Base-by-base conservation (phyloP, 192 early-diverging fungal species). In the Coemansia sp. region DNA sequence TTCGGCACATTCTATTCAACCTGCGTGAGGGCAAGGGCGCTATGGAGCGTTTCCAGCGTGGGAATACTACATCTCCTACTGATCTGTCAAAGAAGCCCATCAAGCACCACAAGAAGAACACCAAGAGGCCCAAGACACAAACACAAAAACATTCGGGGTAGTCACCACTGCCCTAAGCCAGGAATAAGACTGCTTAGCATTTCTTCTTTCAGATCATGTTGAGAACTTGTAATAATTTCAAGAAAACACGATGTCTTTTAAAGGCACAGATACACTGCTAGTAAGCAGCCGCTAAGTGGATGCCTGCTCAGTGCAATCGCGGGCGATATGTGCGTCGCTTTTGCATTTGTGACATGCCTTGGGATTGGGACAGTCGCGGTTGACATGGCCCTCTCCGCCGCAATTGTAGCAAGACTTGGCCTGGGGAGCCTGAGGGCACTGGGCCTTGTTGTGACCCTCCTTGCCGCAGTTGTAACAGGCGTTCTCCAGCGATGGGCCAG, bases 321-420 rank as follows among this genome's bases (percentile, higher is more conserved):
- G 57, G 10, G 60, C 58, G 22, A 77, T 30, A 41, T 81, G 84
- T 49, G 80, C 78, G 1, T 53, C 55, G 49, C 66, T 24, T 23
- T 73, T 58, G 71, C 82, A 85, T 47, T 68, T 77, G 69, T 73
- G 71, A 65, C 84, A 83, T 38, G 32, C 49, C 25, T 58, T 49
- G 5, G 25, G 31, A 55, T 69, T 24, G 25, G 81, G 58, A 73
- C 85, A 87, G 25, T 83, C 64, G 18, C 73, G 64, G 54, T 54
- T 59, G 58, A 78, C 69, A 61, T 87, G 85, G 44, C 71, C 85
- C 4, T 69, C 56, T 34, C 68, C 22, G 12, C 65, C 53, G 65
- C 86, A 87, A 71, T 82, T 84, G 71, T 83, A 77, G 81, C 86
- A 87, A 7, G 67, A 56, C 71, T 65, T 82, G 62, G 53, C 70